Evolutionary conservation across 1,139 yeast genomes (phyloP).

Genomic region (Yamadazyma conglobata): DNA sequence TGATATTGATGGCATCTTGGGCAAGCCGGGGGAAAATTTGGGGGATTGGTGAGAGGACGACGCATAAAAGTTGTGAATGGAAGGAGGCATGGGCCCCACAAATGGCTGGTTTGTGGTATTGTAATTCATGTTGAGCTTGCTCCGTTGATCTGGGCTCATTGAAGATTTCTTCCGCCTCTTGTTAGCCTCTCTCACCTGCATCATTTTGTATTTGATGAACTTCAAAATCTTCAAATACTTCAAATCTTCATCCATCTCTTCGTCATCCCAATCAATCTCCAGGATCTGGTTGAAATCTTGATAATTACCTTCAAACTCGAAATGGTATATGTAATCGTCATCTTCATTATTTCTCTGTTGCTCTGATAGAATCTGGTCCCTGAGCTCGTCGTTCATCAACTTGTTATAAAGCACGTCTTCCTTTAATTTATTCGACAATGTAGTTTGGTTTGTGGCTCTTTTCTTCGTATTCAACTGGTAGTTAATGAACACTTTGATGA

Average conservation of each 20-base stretch:
- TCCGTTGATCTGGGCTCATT: too few species aligned
- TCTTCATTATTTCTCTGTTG: constrained; percentile 31
- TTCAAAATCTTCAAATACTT: constrained; percentile 43
- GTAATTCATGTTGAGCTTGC: constrained; percentile 1
- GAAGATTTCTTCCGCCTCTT: constrained; percentile 7
- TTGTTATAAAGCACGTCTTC: constrained; percentile 40
- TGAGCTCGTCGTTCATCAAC: constrained; percentile 39
- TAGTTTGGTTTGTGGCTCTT: constrained; percentile 12
- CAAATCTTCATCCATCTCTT: constrained; percentile 48
- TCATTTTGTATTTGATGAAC: constrained; percentile 38
- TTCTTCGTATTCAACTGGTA: constrained; percentile 22
- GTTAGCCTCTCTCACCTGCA: constrained; percentile 12
- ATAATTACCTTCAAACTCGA: constrained; percentile 11
- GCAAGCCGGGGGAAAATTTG: constrained; percentile 10
- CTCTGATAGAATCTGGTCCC: constrained; percentile 37
- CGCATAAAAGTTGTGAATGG: constrained; percentile 9
- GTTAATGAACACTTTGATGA: constrained; percentile 39
- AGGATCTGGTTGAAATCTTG: constrained; percentile 14
- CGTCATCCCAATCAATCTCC: constrained; percentile 50
- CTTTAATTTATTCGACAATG: constrained; percentile 16
- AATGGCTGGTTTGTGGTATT: not conserved
- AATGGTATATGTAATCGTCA: constrained; percentile 21
- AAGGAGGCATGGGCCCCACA: constrained; percentile 5
- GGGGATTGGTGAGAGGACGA: constrained; percentile 5
- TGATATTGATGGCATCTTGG: constrained; percentile 26